phyloP scores from a whole-genome alignment of 2,329 filamentous ascomycete genomes.

The Colletotrichum sp. region DNA sequence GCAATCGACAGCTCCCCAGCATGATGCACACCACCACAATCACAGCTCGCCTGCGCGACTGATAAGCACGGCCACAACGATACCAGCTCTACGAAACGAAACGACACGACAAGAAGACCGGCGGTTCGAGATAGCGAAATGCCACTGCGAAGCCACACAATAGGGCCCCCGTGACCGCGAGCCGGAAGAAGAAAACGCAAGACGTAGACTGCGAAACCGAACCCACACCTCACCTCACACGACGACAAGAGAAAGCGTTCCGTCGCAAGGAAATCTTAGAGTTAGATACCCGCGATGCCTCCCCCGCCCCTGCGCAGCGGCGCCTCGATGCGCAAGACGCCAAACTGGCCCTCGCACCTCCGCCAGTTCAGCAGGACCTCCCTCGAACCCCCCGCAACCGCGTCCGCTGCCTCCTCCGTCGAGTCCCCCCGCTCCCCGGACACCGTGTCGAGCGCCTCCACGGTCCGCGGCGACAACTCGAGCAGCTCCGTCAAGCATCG shows the following conservation, averaged over 20 bases:
- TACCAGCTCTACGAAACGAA: background rate
- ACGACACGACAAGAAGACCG: background rate
- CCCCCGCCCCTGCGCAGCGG: slow-evolving; percentile 42
- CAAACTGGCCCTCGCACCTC: slow-evolving; percentile 56
- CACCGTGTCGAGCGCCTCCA: slow-evolving; percentile 55
- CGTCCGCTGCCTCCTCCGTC: slow-evolving; percentile 29
- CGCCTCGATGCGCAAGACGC: slow-evolving; percentile 48
- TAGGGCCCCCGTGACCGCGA: slow-evolving; percentile 15
- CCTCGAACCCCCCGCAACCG: slow-evolving; percentile 42
- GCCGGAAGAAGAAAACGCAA: background rate
- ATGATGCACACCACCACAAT: background rate
- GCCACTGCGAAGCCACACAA: slow-evolving; percentile 1
- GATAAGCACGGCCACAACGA: background rate
- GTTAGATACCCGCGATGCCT: background rate
- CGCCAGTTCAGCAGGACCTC: slow-evolving; percentile 55
- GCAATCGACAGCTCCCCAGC: background rate
- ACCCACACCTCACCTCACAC: background rate
- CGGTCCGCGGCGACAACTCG: slow-evolving; percentile 39
- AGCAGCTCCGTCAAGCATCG: slow-evolving; percentile 29
- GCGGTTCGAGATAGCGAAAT: background rate
- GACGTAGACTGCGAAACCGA: background rate
- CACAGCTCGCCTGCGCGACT: background rate
- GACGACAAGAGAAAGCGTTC: background rate
- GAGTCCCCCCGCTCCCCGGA: slow-evolving; percentile 50
- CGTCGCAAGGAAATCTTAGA: background rate